Base-by-base conservation (phyloP, 495 filamentous ascomycete genomes). In the Lasiosphaeriaceae sp. region DNA sequence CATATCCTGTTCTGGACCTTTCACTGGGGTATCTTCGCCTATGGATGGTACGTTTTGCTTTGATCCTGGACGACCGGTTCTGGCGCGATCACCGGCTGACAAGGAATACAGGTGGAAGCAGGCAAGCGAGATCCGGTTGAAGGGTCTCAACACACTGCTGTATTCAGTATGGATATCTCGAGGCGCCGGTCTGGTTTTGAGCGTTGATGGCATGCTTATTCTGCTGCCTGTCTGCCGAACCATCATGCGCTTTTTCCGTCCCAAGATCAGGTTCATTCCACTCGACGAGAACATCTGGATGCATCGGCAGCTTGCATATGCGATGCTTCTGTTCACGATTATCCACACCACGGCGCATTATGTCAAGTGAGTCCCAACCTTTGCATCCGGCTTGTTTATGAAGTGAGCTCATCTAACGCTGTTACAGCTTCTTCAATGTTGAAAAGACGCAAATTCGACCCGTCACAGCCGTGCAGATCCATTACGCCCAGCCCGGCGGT, bases 211-310 rank as follows among this genome's bases (percentile, higher is more conserved):
- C 45, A 86, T 88, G 41, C 73, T 99, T 59, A 96, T 99, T 66
- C 67, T 97, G 24, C 74, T 97, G 53, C 94, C 94, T 9, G 96
- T 97, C 82, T 97, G 95, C 79, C 80, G 94, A 59, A 99, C 91
- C 62, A 71, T 97, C 21, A 77, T 99, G 48, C 80, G 88, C 67
- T 86, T 82, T 64, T 70, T 97, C 52, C 83, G 94, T 61, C 94
- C 94, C 16, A 95, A 94, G 80, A 75, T 97, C 59, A 79, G 83
- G 68, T 96, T 87, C 77, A 68, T 97, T 14, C 93, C 95, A 8
- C 80, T 99, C 11, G 94, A 99, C 65, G 94, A 99, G 73, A 90
- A 88, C 23, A 84, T 90, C 63, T 99, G 91, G 91, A 96, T 97
- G 66, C 94, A 99, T 78, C 83, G 95, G 35, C 94, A 99, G 71